phyloP scores from a whole-genome alignment of 768 basidiomycete species.

The Hericium coralloides region DNA sequence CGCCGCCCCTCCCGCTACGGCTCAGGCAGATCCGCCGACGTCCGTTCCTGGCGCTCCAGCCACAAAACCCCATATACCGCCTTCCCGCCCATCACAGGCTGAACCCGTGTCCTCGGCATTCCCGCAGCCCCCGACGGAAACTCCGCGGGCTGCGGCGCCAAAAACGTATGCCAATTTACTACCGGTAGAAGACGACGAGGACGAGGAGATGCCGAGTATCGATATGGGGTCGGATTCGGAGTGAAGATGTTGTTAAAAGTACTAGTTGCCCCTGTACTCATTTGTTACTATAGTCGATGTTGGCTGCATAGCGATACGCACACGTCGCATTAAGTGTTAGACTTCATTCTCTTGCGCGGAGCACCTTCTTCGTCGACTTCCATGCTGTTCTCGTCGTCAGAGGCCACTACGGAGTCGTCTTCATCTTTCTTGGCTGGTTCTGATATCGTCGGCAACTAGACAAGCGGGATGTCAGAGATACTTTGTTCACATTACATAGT shows the following conservation, averaged over 20 bases:
- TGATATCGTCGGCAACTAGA: background rate
- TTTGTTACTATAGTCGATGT: no score
- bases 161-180: background rate
- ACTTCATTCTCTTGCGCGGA: background rate
- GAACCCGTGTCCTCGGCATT: background rate
- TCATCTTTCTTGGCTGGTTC: background rate
- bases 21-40: no score
- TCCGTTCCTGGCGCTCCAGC: background rate
- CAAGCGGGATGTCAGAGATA: background rate
- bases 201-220: constrained; percentile 70
- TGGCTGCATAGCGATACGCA: no score
- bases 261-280: background rate
- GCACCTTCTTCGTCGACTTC: background rate
- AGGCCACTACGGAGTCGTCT: background rate
- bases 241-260: constrained; percentile 22
- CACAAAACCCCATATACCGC: background rate
- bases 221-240: constrained; percentile 79
- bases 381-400: background rate
- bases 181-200: constrained; percentile 33
- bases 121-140: background rate
- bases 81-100: background rate
- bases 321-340: no score
- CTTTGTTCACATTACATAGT: background rate
- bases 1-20: background rate
- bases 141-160: background rate